Evolutionary conservation across 2,329 filamentous ascomycete genomes (phyloP).

Genomic region (Seiridium cupressi): DNA sequence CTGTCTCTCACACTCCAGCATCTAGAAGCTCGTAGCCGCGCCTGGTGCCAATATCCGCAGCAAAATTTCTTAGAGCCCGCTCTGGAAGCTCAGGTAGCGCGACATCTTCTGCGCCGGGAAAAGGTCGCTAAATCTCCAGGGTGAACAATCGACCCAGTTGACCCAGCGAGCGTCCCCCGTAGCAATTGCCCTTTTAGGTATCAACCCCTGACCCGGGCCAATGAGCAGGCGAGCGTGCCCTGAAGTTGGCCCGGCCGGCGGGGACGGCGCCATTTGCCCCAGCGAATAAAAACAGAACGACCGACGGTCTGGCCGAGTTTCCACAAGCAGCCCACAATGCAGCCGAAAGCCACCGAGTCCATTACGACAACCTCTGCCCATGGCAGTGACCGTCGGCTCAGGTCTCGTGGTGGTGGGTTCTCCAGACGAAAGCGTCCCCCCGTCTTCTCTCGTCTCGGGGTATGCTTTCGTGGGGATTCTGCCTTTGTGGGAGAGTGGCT

Average conservation of each 20-base stretch:
- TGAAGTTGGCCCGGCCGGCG: not conserved
- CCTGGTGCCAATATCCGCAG: not conserved
- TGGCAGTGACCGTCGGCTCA: not conserved
- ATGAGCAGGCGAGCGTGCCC: not conserved
- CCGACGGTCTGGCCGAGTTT: conserved; percentile 4
- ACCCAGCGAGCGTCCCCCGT: not conserved
- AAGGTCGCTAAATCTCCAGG: not conserved
- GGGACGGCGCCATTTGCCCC: conserved; percentile 1
- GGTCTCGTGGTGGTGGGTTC: not conserved
- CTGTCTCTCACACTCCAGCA: not conserved
- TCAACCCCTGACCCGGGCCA: not conserved
- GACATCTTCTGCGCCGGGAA: not conserved
- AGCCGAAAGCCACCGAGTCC: conserved; percentile 8
- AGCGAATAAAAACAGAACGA: not conserved
- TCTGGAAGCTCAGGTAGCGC: not conserved
- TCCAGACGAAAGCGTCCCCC: not conserved
- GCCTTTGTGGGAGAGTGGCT: conserved; percentile 4
- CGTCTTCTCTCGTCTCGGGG: conserved; percentile 4
- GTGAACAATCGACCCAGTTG: not conserved
- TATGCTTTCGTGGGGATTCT: conserved; percentile 3
- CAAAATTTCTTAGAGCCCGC: not conserved
- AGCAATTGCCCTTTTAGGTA: not conserved
- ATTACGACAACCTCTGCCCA: conserved; percentile 3
- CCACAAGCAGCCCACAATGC: conserved; percentile 5
- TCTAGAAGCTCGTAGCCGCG: too few relatives aligned